Conservation (phyloP, 139 green algal species). For the Tetradesmus lagerheimii region DNA sequence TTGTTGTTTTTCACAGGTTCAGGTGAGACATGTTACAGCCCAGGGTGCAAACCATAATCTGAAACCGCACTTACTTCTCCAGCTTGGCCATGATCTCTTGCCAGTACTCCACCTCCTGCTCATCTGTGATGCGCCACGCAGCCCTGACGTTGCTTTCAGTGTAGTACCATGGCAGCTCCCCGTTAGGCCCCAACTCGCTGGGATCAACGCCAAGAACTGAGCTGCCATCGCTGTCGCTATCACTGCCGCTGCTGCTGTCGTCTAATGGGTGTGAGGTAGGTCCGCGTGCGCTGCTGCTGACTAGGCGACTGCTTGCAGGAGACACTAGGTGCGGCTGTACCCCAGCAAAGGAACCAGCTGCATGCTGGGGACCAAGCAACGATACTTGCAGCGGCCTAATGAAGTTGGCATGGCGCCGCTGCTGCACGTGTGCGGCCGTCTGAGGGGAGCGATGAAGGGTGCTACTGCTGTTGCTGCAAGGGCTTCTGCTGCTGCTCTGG, state of each 20-base stretch:
- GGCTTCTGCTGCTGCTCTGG: no score
- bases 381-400: no score
- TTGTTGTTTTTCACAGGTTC: no score
- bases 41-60: no score
- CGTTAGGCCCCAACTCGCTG: background rate
- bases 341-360: background rate
- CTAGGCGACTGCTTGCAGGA: background rate
- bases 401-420: no score
- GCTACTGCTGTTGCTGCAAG: no score
- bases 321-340: background rate
- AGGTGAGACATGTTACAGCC: no score
- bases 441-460: no score
- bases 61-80: background rate
- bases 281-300: background rate
- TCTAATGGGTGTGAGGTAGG: no score
- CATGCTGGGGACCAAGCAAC: background rate
- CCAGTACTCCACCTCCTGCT: background rate
- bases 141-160: background rate
- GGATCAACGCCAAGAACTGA: background rate
- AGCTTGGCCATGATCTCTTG: background rate
- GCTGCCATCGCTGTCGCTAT: background rate
- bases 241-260: background rate
- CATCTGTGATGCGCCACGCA: background rate
- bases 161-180: background rate
- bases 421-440: no score